Base-by-base conservation (phyloP, 1,284 basidiomycete species). In the Puccinia horiana region DNA sequence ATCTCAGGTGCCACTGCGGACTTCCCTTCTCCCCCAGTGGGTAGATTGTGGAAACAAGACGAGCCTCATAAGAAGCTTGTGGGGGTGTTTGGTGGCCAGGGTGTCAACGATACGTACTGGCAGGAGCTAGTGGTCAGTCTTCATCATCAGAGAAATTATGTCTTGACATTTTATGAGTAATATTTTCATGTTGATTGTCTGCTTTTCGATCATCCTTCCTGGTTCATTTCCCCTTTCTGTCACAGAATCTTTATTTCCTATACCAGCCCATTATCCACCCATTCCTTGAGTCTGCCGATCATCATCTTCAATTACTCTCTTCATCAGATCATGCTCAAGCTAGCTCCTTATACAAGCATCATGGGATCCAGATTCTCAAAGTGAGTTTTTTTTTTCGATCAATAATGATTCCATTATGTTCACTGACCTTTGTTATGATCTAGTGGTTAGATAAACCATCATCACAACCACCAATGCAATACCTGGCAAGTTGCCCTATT, bases 81-180 rank as follows among this genome's bases (percentile, higher is more conserved):
- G 88, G 96, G 94, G 81, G 89, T 99, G 82, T 99, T 99, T 86
- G 96, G 96, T 83, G 97, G 97, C n/a, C 96, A 99, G 88, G 96
- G 96, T 84, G 94, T 93, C 84, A 98, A 98, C 88, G 96, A 99
- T 88, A 89, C 84, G 86, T 88, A 87, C 61, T 72, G 69, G 44
- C 40, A 49, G 54, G 61, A 56, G 37, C 56, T 61, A 29, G 37
- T 80, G n/a, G 77, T 77, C 56, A 32, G 73, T 81, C 2, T n/a
- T 29, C 0, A 29, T 20, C 23, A 20, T 35, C n/a, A 42, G 1
- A 16, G n/a, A 18, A 14, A 54, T 54, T 23, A 20, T n/a, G 18
- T 8, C 8, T 2, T 8, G n/a, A 49, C 56, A 37, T 35, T 2
- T 44, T 42, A 23, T 29, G 65, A 5, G 20, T 5, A 26, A 5